Evolutionary conservation across 176 grass and related monocot genomes (phyloP).

Genomic region (Otatea glauca): DNA sequence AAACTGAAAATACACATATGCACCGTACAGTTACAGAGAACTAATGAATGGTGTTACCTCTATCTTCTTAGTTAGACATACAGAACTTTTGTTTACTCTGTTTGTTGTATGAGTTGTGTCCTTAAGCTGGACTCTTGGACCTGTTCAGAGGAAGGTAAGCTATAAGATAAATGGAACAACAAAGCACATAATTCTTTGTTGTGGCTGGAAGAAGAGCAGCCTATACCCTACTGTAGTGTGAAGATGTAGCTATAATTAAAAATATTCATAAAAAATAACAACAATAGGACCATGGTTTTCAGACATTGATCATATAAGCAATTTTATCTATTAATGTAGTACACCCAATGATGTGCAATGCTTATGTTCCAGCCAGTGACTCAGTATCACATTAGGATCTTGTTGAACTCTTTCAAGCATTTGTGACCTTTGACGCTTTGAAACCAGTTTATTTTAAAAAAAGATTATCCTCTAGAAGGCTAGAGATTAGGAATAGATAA

Average conservation of each 20-base stretch:
- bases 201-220: background rate
- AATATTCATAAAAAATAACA: background rate
- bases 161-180: constrained; percentile 28
- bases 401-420: background rate
- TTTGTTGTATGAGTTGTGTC: constrained; percentile 81
- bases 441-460: constrained; percentile 3
- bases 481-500: constrained; percentile 1
- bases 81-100: constrained; percentile 53
- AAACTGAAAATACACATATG: constrained; percentile 57
- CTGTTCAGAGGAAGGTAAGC: constrained; percentile 50
- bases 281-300: background rate
- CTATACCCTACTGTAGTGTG: background rate
- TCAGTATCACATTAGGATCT: background rate
- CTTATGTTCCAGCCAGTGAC: background rate
- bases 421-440: background rate
- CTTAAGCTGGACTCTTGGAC: constrained; percentile 86
- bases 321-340: background rate
- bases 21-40: constrained; percentile 51
- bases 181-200: constrained; percentile 2
- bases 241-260: background rate
- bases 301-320: background rate
- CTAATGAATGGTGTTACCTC: constrained; percentile 60
- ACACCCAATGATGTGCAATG: background rate
- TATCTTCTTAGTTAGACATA: constrained; percentile 59
- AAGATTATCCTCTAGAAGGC: background rate